Base-by-base conservation (phyloP, 768 basidiomycete species). In the Suillus weaverae region DNA sequence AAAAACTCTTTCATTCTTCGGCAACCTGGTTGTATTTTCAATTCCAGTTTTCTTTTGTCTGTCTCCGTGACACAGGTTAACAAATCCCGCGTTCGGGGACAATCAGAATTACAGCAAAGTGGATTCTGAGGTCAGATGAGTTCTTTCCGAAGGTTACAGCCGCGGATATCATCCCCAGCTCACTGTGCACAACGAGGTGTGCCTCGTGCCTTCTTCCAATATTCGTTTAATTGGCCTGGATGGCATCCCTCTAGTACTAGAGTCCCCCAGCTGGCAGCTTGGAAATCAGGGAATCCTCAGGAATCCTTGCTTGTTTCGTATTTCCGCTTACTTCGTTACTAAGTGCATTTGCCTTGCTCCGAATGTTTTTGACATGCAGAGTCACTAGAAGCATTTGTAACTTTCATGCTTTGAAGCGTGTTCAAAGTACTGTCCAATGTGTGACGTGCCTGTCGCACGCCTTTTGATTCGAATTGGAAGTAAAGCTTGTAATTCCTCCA, bases 151-250 rank as follows among this genome's bases (percentile, higher is more conserved):
- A 33, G 64, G 64, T 74, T 74, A 75, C 64, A 64, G 68, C 74
- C 76, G 76, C 74, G 74, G 76, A 74, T 74, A 72, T 74, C 59
- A 68, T 62, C 62, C 64, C 53, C 69, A 26, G 26, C 65, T 69
- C 73, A 68, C 38, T 54, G 64, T 67, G 63, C 54, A 32, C 36
- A 41, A 26, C 18, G 26, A 43, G 20, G 59, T 35, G 22, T 33
- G 67, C 74, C 74, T 75, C 74, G 70, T 76, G 75, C 53, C 61
- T 50, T 48, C 48, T 46, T 57, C 20, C 53, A 54, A 54, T 51
- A 18, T n/a, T 46, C 22, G 44, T n/a, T 46, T 51, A 35, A 36
- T 57, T 57, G 38, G 36, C 26, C 9, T 26, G 36, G 16, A 30
- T n/a, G n/a, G n/a, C 18, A 54, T 59, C 18, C 39, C 56, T 57